A percentile compares a stretch with the other conserved stretches of the same genome.
These are phyloP conservation scores for Ophiostoma pallidulum DNA, from an alignment of 2,329 filamentous ascomycete genomes.

Conservation along the genomic window DNA sequence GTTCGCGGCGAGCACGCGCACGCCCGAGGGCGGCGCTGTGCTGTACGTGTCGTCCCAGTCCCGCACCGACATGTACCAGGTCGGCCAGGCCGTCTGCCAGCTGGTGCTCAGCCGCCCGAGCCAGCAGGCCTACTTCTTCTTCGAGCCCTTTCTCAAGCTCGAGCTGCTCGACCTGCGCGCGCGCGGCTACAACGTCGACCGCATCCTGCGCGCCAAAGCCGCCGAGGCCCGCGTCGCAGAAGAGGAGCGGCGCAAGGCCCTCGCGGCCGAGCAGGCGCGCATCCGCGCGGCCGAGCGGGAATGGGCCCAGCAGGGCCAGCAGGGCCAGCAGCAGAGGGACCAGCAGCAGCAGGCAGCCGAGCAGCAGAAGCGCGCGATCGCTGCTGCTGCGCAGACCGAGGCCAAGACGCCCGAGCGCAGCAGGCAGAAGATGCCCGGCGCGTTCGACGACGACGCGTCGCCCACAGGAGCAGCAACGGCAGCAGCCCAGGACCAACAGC, in stretches of 20 bases:
- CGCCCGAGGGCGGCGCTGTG: constrained; percentile 40
- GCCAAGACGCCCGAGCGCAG: constrained; percentile 33
- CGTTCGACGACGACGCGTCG: constrained; percentile 53
- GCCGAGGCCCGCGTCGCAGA: constrained; percentile 83
- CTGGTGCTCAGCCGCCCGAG: constrained; percentile 73
- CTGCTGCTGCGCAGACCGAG: constrained; percentile 28
- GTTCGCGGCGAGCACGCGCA: constrained; percentile 57
- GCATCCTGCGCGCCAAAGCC: constrained; percentile 80
- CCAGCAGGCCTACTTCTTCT: constrained; percentile 78
- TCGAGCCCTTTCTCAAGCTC: constrained; percentile 83
- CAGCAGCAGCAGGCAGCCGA: constrained; percentile 13
- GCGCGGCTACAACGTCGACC: constrained; percentile 92
- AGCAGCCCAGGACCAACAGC: constrained; percentile 20
- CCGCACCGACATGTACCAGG: constrained; percentile 73
- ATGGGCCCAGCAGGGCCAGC: constrained; percentile 36
- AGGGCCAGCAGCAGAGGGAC: constrained; percentile 28
- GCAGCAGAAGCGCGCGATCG: too few species aligned
- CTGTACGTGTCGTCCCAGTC: constrained; percentile 65
- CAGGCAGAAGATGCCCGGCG: constrained; percentile 56
- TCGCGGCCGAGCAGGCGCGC: constrained; percentile 62
- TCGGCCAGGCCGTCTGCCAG: constrained; percentile 77
- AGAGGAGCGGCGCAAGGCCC: constrained; percentile 63
- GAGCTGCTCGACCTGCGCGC: constrained; percentile 72
- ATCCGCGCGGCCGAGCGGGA: constrained; percentile 48
- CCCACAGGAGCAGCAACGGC: constrained; percentile 31